Conservation (phyloP, 129 eudicot genomes). For the Deinandra increscens region DNA sequence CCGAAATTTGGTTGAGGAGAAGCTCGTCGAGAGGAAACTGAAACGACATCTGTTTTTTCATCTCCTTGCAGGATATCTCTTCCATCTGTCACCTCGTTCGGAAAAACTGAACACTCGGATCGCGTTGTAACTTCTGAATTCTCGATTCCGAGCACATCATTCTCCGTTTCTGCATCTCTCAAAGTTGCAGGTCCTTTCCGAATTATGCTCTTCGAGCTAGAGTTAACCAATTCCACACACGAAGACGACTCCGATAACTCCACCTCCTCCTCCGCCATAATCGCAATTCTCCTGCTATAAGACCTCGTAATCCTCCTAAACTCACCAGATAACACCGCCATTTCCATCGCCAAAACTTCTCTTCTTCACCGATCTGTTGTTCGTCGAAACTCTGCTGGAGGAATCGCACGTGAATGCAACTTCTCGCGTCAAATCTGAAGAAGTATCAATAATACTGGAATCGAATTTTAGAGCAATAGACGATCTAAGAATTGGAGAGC, state of each 20-base stretch:
- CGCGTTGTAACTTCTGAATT: constrained; percentile 36
- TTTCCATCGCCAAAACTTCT: constrained; percentile 30
- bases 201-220: constrained; percentile 43
- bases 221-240: constrained; percentile 54
- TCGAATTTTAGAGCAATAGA: constrained; percentile 6
- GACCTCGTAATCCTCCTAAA: constrained; percentile 56
- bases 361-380: constrained; percentile 39
- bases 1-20: constrained; percentile 16
- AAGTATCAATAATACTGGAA: not conserved
- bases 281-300: constrained; percentile 35
- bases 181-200: constrained; percentile 29
- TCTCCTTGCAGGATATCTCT: constrained; percentile 25
- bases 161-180: constrained; percentile 5
- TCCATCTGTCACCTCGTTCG: constrained; percentile 18
- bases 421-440: constrained; percentile 33
- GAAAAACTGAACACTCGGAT: constrained; percentile 40
- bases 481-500: constrained; percentile 49
- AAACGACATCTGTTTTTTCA: constrained; percentile 39
- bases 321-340: constrained; percentile 29
- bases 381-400: constrained; percentile 49
- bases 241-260: constrained; percentile 62
- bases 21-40: constrained; percentile 33
- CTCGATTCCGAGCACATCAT: constrained; percentile 20
- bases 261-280: constrained; percentile 18
- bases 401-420: constrained; percentile 52